A percentile compares a stretch with the other conserved stretches of the same genome.
These are phyloP conservation scores for Marsdenia floribunda DNA, from an alignment of 257 asterid species.

Conservation along the genomic window DNA sequence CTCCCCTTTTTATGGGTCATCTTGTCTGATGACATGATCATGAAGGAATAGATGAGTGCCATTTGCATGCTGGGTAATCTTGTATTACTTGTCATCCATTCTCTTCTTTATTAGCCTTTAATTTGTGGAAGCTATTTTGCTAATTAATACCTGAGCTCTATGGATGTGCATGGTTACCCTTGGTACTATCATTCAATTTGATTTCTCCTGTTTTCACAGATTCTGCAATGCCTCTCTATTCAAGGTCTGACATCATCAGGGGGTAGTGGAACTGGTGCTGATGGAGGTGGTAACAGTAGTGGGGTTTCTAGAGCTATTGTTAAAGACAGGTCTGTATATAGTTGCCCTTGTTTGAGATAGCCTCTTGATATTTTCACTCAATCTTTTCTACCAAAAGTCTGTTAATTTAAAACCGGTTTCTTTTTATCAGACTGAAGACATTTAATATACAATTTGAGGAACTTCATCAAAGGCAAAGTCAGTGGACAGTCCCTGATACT, in stretches of 20 bases:
- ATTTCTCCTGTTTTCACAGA: constrained; percentile 36
- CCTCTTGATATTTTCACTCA: neutral
- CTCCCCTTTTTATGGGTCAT: neutral
- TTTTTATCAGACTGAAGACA: constrained; percentile 61
- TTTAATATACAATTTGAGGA: constrained; percentile 91
- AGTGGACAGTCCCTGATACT: constrained; percentile 98
- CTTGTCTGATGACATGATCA: neutral
- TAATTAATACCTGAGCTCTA: neutral
- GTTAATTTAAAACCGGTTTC: neutral
- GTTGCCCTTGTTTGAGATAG: constrained; percentile 14
- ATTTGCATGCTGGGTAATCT: neutral
- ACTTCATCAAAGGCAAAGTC: constrained; percentile 97
- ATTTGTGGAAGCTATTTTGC: neutral
- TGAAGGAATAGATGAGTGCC: neutral
- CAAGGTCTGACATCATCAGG: constrained; percentile 92
- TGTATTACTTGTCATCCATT: neutral
- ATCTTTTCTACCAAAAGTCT: constrained; percentile 13
- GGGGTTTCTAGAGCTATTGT: constrained; percentile 89
- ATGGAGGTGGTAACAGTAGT: constrained; percentile 80
- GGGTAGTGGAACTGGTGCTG: constrained; percentile 62
- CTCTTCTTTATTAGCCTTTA: neutral
- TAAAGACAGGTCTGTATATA: constrained; percentile 62
- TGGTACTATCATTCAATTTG: neutral
- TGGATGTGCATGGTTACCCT: neutral
- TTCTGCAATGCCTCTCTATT: constrained; percentile 70